Conservation (phyloP, 805 yeast species). For the Suhomyces canberraensis region DNA sequence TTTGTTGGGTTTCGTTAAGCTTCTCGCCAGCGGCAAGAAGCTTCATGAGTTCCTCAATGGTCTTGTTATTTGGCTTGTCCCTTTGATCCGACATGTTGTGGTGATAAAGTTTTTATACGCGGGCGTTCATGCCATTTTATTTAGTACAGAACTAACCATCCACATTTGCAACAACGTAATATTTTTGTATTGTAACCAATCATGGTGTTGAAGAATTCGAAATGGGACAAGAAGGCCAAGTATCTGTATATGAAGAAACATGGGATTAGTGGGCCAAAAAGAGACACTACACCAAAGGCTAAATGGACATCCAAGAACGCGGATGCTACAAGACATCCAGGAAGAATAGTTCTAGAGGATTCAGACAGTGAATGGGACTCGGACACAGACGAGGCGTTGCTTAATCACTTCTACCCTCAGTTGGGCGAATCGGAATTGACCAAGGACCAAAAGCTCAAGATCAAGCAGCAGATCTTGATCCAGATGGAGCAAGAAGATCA, state of each 20-base stretch:
- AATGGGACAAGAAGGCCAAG: constrained; percentile 45
- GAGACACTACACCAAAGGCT: constrained; percentile 11
- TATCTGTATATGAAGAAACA: constrained; percentile 38
- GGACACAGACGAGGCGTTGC: constrained; percentile 35
- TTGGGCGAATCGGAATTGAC: constrained; percentile 32
- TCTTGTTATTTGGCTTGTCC: constrained; percentile 20
- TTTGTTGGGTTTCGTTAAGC: constrained; percentile 52
- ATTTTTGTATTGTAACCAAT: no score
- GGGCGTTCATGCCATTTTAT: no score
- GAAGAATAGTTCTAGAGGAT: constrained; percentile 22
- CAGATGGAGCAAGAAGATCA: constrained; percentile 15
- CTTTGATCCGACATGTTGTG: constrained; percentile 6
- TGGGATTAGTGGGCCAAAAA: constrained; percentile 19
- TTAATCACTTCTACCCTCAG: constrained; percentile 39
- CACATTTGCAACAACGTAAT: no score
- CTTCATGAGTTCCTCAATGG: constrained; percentile 59
- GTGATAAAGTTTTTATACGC: no score
- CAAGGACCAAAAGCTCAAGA: constrained; percentile 32
- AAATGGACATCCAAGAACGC: constrained; percentile 36
- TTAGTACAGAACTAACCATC: no score
- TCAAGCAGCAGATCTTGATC: constrained; percentile 33
- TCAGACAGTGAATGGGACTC: constrained; percentile 40
- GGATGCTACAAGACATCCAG: constrained; percentile 7
- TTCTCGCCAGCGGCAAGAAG: constrained; percentile 52
- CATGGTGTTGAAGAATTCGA: constrained; percentile 44